Percentiles rank a stretch among this genome's conserved stretches.
These are phyloP conservation scores for Fagopyrum esculentum DNA, from an alignment of 148 eudicot species.

Conservation along the genomic window DNA sequence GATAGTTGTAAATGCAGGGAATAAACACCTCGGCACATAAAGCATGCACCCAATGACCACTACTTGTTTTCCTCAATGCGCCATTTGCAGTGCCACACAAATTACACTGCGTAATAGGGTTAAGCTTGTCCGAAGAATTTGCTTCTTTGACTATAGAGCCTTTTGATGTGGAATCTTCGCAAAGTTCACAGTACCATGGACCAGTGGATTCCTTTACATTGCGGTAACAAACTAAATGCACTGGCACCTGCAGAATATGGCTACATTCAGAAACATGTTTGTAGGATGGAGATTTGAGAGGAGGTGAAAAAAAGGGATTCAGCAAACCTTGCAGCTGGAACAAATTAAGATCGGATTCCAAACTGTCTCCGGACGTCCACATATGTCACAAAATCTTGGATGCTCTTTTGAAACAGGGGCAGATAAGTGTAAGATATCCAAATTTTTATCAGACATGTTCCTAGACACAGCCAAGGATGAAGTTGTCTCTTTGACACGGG, in stretches of 20 bases:
- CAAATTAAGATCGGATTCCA: conserved; percentile 75
- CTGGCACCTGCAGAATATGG: conserved; percentile 58
- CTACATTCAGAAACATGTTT: neutral
- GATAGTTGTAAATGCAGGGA: conserved; percentile 6
- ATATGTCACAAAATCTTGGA: conserved; percentile 68
- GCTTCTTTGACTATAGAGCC: conserved; percentile 29
- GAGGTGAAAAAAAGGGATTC: neutral
- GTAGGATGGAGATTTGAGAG: neutral
- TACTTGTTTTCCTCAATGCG: conserved; percentile 82
- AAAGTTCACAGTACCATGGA: conserved; percentile 94
- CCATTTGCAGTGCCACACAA: conserved; percentile 78
- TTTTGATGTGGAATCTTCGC: conserved; percentile 59
- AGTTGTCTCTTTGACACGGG: conserved; percentile 51
- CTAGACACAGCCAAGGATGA: conserved; percentile 46
- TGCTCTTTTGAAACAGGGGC: conserved; percentile 45
- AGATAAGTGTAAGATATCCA: conserved; percentile 34
- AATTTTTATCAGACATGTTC: conserved; percentile 38
- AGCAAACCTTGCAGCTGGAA: conserved; percentile 78
- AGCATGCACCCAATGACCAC: conserved; percentile 92
- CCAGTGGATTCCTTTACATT: conserved; percentile 73
- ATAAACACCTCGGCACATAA: conserved; percentile 85
- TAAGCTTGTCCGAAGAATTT: conserved; percentile 41
- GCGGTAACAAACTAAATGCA: conserved; percentile 86
- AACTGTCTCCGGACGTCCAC: conserved; percentile 72
- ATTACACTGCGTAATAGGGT: conserved; percentile 59